phyloP scores from a whole-genome alignment of 257 asterid genomes.

The Voacanga thouarsii region DNA sequence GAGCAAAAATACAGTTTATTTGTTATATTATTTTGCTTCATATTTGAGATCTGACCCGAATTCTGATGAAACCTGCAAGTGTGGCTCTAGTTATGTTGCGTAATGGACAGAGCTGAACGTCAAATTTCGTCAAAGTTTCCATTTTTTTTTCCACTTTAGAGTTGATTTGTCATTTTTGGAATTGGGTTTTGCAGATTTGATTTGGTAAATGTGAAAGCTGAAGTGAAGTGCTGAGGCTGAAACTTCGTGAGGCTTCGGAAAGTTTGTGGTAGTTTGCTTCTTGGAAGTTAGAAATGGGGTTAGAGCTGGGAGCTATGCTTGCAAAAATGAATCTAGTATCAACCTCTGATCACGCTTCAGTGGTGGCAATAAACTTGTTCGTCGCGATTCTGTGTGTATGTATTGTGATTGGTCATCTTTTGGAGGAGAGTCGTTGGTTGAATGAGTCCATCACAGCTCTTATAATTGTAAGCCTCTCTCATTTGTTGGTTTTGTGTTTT shows the following conservation, averaged over 20 bases:
- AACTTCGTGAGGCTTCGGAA: slow-evolving; percentile 7
- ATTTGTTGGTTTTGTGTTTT: slow-evolving; percentile 8
- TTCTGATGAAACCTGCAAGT: background rate
- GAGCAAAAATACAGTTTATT: background rate
- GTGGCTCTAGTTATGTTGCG: background rate
- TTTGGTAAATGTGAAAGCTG: slow-evolving; percentile 14
- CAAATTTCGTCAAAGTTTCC: background rate
- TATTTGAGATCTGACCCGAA: slow-evolving; percentile 15
- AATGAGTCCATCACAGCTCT: slow-evolving; percentile 98
- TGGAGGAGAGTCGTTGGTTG: slow-evolving; percentile 97
- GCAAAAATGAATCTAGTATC: slow-evolving; percentile 29
- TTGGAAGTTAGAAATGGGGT: slow-evolving; percentile 42
- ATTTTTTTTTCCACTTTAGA: background rate
- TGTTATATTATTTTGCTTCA: background rate
- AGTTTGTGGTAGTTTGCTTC: slow-evolving; percentile 20
- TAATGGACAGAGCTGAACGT: background rate
- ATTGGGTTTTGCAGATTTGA: slow-evolving; percentile 4
- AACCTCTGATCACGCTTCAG: slow-evolving; percentile 70
- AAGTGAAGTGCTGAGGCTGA: slow-evolving; percentile 11
- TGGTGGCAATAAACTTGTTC: slow-evolving; percentile 76
- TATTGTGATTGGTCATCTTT: slow-evolving; percentile 85
- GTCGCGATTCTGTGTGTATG: slow-evolving; percentile 81
- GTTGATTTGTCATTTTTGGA: background rate
- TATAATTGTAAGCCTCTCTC: slow-evolving; percentile 39
- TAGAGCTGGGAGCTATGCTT: slow-evolving; percentile 39